Conservation (phyloP, 176 grass and related monocot species). For the Carex parvula region DNA sequence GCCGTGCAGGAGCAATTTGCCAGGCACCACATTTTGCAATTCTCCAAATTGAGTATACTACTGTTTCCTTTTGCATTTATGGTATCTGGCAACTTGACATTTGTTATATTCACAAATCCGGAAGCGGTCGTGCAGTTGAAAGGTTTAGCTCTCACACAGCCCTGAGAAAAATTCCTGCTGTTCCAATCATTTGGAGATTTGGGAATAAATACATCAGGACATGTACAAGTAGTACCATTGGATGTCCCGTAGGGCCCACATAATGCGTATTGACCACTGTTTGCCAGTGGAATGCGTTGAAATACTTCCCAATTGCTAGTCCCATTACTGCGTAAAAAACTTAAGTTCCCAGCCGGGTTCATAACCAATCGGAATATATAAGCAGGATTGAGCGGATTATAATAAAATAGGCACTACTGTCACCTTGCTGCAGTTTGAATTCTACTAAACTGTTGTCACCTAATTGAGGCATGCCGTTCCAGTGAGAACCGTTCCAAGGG, state of each 20-base stretch:
- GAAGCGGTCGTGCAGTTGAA: not conserved
- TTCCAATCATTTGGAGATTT: constrained; percentile 12
- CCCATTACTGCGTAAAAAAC: constrained; percentile 14
- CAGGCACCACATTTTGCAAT: constrained; percentile 11
- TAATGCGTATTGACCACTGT: not conserved
- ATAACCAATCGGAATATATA: constrained; percentile 25
- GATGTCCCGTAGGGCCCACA: constrained; percentile 16
- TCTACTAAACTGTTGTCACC: not conserved
- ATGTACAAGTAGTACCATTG: not conserved
- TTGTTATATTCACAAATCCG: not conserved
- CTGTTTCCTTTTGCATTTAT: constrained; percentile 13
- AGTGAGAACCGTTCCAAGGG: constrained; percentile 22
- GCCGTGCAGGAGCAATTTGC: constrained; percentile 1
- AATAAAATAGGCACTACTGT: constrained; percentile 1
- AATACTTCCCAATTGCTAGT: constrained; percentile 10
- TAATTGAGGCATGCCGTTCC: constrained; percentile 16
- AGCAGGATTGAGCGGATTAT: not conserved
- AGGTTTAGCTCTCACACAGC: constrained; percentile 14
- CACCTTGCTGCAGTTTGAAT: constrained; percentile 6
- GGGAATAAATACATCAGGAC: not conserved
- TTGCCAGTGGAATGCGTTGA: constrained; percentile 8
- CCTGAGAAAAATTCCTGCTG: not conserved
- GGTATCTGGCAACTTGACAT: constrained; percentile 20
- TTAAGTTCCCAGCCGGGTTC: constrained; percentile 9
- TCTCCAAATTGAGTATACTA: constrained; percentile 1